These are phyloP conservation scores for Paramyrothecium roridum DNA, from an alignment of 2,329 filamentous ascomycete genomes.

Conservation along the genomic window DNA sequence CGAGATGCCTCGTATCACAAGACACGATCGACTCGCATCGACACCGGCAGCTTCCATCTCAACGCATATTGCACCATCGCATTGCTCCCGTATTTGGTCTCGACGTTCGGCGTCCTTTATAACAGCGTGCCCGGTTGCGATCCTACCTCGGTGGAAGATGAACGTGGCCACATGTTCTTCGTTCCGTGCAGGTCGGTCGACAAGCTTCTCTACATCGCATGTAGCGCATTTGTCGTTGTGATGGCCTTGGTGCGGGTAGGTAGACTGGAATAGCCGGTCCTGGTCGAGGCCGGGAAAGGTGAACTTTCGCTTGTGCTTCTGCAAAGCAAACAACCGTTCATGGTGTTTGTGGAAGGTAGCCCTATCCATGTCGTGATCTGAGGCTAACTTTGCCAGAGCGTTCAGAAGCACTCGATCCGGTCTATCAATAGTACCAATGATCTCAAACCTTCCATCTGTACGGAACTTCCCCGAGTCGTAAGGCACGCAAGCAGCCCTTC, in stretches of 20 bases:
- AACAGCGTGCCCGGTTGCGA: not conserved
- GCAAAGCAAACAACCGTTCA: not conserved
- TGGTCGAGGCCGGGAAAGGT: not conserved
- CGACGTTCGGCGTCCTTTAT: not conserved
- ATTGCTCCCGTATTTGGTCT: not conserved
- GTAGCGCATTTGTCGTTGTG: not conserved
- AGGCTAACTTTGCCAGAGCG: not conserved
- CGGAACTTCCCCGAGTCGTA: not conserved
- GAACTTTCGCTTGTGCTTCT: not conserved
- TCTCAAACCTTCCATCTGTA: not conserved
- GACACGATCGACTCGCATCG: not conserved
- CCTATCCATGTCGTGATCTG: not conserved
- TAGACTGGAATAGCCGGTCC: not conserved
- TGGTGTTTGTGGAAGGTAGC: not conserved
- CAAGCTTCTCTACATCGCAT: not conserved
- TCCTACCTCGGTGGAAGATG: not conserved
- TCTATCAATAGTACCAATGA: not conserved
- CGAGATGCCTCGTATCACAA: not conserved
- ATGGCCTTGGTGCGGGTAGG: not conserved
- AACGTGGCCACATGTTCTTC: not conserved
- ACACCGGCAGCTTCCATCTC: slow-evolving; percentile 1
- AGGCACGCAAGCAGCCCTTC: not conserved
- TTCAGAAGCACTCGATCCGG: not conserved
- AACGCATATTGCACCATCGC: not conserved
- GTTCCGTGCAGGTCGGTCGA: not conserved